phyloP scores from a whole-genome alignment of 2,329 filamentous ascomycete species.

The Hansfordia pulvinata region DNA sequence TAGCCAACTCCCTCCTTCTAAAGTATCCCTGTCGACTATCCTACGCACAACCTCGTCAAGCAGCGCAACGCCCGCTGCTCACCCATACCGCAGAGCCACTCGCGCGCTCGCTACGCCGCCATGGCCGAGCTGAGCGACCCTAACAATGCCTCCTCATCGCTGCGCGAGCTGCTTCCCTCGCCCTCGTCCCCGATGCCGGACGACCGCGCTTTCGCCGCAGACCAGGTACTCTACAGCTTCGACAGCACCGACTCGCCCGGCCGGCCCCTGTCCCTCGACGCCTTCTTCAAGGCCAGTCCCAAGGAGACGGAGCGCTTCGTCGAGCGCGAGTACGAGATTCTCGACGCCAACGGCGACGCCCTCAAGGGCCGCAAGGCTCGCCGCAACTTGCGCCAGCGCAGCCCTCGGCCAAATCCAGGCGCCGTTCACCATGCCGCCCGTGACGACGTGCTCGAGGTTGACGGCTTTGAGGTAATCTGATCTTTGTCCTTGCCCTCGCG shows the following conservation, averaged over 20 bases:
- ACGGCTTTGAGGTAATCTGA: slow-evolving; percentile 27
- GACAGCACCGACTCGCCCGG: slow-evolving; percentile 24
- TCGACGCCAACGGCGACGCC: slow-evolving; percentile 28
- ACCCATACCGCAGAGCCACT: slow-evolving; percentile 13
- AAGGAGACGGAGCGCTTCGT: slow-evolving; percentile 29
- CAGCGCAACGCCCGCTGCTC: slow-evolving; percentile 6
- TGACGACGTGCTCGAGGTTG: slow-evolving; percentile 18
- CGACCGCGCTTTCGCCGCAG: slow-evolving; percentile 10
- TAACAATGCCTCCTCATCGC: slow-evolving; percentile 17
- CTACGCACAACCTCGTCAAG: slow-evolving; percentile 24
- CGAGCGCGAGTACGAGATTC: slow-evolving; percentile 32
- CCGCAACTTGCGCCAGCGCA: slow-evolving; percentile 21
- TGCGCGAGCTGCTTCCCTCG: slow-evolving; percentile 19
- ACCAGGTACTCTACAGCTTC: slow-evolving; percentile 28
- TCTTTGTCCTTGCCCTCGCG: not conserved
- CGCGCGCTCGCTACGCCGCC: slow-evolving; percentile 19
- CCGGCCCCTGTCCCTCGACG: slow-evolving; percentile 22
- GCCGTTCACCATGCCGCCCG: slow-evolving; percentile 10
- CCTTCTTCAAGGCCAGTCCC: slow-evolving; percentile 21
- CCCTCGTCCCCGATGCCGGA: slow-evolving; percentile 7
- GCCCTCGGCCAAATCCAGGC: too few relatives aligned
- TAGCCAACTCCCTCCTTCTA: slow-evolving; percentile 1
- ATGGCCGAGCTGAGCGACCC: slow-evolving; percentile 21
- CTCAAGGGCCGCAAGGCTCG: slow-evolving; percentile 29
- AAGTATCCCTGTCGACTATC: slow-evolving; percentile 5